Conservation (phyloP, 768 basidiomycete genomes). For the Tylopilus sp. region DNA sequence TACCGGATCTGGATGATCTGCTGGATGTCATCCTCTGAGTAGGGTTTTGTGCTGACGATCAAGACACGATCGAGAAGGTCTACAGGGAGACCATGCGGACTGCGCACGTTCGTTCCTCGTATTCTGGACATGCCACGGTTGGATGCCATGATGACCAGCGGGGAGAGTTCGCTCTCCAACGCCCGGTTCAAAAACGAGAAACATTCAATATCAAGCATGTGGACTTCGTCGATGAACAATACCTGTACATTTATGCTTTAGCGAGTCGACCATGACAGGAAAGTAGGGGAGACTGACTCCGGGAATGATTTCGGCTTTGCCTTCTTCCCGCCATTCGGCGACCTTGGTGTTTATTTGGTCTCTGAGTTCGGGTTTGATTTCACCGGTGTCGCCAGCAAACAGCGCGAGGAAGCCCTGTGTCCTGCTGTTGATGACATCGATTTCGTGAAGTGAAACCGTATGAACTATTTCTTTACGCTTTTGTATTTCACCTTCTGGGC, state of each 20-base stretch:
- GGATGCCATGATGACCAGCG: slow-evolving; percentile 97
- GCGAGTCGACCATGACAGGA: not conserved
- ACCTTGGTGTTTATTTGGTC: slow-evolving; percentile 97
- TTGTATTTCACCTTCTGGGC: slow-evolving; percentile 97
- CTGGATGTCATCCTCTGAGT: slow-evolving; percentile 76
- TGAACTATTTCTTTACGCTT: slow-evolving; percentile 97
- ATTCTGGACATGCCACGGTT: slow-evolving; percentile 95
- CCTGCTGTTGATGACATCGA: slow-evolving; percentile 98
- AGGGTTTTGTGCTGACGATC: slow-evolving; percentile 92
- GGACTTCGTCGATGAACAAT: slow-evolving; percentile 98
- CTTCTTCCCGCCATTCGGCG: slow-evolving; percentile 96
- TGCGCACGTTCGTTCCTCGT: slow-evolving; percentile 90
- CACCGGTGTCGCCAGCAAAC: slow-evolving; percentile 94
- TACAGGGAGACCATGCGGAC: slow-evolving; percentile 92
- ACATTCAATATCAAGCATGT: slow-evolving; percentile 99
- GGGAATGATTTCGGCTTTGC: slow-evolving; percentile 96
- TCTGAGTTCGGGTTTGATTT: slow-evolving; percentile 95
- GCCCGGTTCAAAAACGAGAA: slow-evolving; percentile 98
- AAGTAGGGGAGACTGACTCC: slow-evolving; percentile 57
- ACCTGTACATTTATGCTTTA: slow-evolving; percentile 48
- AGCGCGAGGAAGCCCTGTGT: slow-evolving; percentile 98
- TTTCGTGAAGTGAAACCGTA: slow-evolving; percentile 96
- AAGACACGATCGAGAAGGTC: slow-evolving; percentile 93
- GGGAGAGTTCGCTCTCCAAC: slow-evolving; percentile 88
- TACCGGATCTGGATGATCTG: slow-evolving; percentile 93